Base-by-base conservation (phyloP, 2,329 filamentous ascomycete species). In the Cadophora luteo-olivacea region DNA sequence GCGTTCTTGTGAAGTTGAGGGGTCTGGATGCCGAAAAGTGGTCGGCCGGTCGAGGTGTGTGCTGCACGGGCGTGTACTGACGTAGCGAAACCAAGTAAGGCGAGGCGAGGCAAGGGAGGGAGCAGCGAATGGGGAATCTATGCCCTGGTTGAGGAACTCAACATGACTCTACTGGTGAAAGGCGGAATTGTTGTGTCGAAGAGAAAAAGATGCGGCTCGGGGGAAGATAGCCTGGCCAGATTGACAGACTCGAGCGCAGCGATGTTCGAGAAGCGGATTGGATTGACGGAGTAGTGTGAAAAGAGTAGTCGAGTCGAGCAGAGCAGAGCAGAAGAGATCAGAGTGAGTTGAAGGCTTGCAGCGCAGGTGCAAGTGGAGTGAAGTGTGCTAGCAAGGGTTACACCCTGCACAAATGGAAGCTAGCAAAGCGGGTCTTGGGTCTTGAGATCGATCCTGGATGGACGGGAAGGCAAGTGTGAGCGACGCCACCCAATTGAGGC, bases 401-500 rank as follows among this genome's bases (percentile, higher is more conserved):
- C 12, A 29, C 24, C 52, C 52, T 55, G 52, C 41, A 45, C 41
- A 19, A 45, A n/a, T n/a, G n/a, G n/a, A n/a, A 45, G 51, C 22
- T 32, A 29, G 12, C 12, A 38, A 38, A 7, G 24, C 24, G 51
- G 51, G 51, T 38, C 33, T 36, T 24, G 3, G 22, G 4, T 52
- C 51, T 33, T 3, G 25, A 55, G 52, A 55, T 55, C 52, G 52
- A n/a, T 55, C 24, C 24, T 54, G 51, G 51, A 25, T 54, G 51
- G 52, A 19, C 25, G 25, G 29, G 29, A 55, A 3, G 52, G 52
- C 29, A 55, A 55, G 52, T 29, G 5, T 32, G 25, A 55, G 14
- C 52, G 52, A 55, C 52, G 52, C 52, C 52, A 55, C 52, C 52
- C 52, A n/a, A 55, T 33, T 33, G 45, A 49, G n/a, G 52, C 51